Percentiles rank a stretch among this genome's conserved stretches.
phyloP scores from a whole-genome alignment of 73 alveolate species.

The Tetrahymena thermophila region DNA sequence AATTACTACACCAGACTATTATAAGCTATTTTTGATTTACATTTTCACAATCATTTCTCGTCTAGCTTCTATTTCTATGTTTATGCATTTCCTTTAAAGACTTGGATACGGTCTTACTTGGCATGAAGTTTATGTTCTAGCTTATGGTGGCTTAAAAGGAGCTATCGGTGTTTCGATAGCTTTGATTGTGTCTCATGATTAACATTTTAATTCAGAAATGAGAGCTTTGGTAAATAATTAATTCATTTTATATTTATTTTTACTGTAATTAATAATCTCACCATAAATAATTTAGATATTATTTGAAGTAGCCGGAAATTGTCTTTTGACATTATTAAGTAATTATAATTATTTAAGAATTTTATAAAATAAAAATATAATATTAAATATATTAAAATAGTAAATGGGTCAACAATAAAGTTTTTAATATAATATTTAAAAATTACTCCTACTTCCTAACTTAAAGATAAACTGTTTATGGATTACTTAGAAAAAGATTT shows the following conservation, averaged over 20 bases:
- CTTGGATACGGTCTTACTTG: constrained; percentile 53
- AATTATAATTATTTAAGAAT: too few species aligned
- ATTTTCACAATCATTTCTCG: constrained; percentile 48
- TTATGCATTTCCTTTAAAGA: constrained; percentile 36
- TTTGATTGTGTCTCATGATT: constrained; percentile 47
- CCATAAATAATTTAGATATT: neutral
- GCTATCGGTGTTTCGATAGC: constrained; percentile 58
- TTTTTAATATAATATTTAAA: constrained; percentile 4
- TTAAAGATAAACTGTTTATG: constrained; percentile 13
- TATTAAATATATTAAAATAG: neutral
- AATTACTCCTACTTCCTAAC: constrained; percentile 17
- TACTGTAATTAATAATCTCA: neutral
- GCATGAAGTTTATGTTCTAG: constrained; percentile 35
- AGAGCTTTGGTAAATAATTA: constrained; percentile 17
- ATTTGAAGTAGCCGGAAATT: constrained; percentile 56
- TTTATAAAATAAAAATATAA: too few species aligned
- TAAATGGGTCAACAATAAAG: constrained; percentile 49
- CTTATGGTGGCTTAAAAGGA: constrained; percentile 67
- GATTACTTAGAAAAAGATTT: constrained; percentile 29
- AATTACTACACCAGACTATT: constrained; percentile 39
- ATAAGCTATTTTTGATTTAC: constrained; percentile 44
- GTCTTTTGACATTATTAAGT: constrained; percentile 36
- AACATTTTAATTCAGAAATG: constrained; percentile 29
- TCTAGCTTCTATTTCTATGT: constrained; percentile 17
- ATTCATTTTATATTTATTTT: neutral